Evolutionary conservation across 768 basidiomycete genomes (phyloP).

Genomic region (Antrodiella citrinella): DNA sequence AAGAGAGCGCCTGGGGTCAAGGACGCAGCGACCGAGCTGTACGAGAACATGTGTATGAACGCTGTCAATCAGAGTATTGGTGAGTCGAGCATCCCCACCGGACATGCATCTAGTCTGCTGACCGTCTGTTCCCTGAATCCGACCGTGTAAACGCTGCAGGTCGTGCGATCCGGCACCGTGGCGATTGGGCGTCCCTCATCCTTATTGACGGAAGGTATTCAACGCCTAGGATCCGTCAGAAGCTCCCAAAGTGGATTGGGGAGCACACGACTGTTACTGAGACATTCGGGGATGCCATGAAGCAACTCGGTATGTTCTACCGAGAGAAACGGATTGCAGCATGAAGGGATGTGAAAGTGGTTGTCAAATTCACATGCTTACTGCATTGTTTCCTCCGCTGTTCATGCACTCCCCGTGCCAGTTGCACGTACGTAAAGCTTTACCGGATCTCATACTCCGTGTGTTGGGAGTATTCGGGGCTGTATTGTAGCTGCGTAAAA

Average conservation of each 20-base stretch:
- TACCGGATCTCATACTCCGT: not conserved
- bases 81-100: slow-evolving; percentile 25
- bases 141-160: too few relatives aligned
- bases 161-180: slow-evolving; percentile 84
- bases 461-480: not conserved
- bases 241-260: slow-evolving; percentile 91
- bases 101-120: not conserved
- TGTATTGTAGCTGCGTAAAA: not conserved
- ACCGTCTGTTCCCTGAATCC: too few relatives aligned
- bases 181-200: slow-evolving; percentile 88
- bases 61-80: slow-evolving; percentile 98
- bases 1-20: slow-evolving; percentile 39
- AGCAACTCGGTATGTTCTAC: slow-evolving; percentile 62
- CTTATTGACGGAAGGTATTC: slow-evolving; percentile 82
- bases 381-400: not conserved
- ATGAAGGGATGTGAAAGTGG: too few relatives aligned
- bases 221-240: slow-evolving; percentile 55
- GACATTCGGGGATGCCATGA: slow-evolving; percentile 66
- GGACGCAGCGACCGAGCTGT: slow-evolving; percentile 52
- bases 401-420: not conserved
- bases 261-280: slow-evolving; percentile 47
- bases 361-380: too few relatives aligned
- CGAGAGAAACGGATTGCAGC: slow-evolving; percentile 33
- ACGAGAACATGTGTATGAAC: slow-evolving; percentile 87
- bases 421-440: not conserved